A percentile compares a stretch with the other conserved stretches of the same genome.
phyloP scores from a whole-genome alignment of 2,329 filamentous ascomycete species.

The Penicillium sp. region DNA sequence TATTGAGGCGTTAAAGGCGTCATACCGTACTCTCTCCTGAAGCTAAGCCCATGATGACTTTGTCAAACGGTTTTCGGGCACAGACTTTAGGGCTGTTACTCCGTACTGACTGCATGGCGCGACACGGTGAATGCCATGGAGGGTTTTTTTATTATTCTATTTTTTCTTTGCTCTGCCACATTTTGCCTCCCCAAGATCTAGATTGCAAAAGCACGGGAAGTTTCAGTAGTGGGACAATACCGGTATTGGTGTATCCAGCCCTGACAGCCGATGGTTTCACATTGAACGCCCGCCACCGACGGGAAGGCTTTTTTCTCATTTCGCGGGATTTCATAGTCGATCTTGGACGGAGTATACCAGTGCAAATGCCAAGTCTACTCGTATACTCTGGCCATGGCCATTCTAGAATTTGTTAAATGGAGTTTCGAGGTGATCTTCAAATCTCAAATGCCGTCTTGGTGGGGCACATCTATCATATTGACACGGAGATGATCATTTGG shows the following conservation, averaged over 20 bases:
- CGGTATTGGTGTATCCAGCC: neutral
- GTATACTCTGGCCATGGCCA: neutral
- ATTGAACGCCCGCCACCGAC: slow-evolving; percentile 1
- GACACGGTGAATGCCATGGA: too few relatives aligned
- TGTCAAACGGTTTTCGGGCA: too few relatives aligned
- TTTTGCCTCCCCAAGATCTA: too few relatives aligned
- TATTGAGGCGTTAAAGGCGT: neutral
- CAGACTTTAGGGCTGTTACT: too few relatives aligned
- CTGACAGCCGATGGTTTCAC: slow-evolving; percentile 2
- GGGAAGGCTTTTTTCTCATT: neutral
- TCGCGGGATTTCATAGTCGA: neutral
- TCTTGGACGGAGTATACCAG: too few relatives aligned
- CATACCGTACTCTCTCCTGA: too few relatives aligned
- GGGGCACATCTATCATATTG: neutral
- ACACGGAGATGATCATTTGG: neutral
- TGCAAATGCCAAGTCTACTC: neutral
- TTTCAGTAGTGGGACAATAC: neutral
- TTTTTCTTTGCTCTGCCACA: too few relatives aligned
- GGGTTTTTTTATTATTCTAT: too few relatives aligned
- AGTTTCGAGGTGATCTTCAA: neutral
- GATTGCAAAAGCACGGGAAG: neutral
- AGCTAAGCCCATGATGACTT: too few relatives aligned
- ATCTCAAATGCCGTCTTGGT: neutral
- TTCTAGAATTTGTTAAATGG: neutral
- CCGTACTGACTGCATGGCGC: too few relatives aligned